phyloP scores from a whole-genome alignment of 164 flowering plant species.

The Tetrastigma voinierianum region DNA sequence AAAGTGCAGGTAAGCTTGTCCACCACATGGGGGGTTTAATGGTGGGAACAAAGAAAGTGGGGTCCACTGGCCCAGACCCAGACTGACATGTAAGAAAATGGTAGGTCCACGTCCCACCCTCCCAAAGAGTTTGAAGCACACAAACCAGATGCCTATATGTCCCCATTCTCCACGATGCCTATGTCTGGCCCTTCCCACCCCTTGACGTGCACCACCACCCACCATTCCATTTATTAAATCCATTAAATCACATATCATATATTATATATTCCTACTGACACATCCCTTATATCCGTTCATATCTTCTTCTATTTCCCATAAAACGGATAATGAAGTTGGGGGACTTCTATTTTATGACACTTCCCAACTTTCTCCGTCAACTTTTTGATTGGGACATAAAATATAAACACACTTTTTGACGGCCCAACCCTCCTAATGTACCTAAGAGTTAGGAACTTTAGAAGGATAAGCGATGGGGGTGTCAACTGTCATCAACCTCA shows the following conservation, averaged over 20 bases:
- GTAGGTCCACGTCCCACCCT: slow-evolving; percentile 21
- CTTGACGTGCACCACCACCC: slow-evolving; percentile 29
- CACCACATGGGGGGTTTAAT: slow-evolving; percentile 10
- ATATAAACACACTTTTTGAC: too few species aligned
- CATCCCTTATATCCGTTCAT: background rate
- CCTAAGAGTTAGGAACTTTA: too few species aligned
- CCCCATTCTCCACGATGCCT: slow-evolving; percentile 20
- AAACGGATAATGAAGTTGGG: background rate
- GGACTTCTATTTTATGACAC: too few species aligned
- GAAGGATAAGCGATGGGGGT: too few species aligned
- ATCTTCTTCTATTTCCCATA: too few species aligned
- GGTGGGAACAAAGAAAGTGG: background rate
- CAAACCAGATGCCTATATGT: slow-evolving; percentile 6
- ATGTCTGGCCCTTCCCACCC: slow-evolving; percentile 13
- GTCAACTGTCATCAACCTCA: too few species aligned
- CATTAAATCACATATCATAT: background rate
- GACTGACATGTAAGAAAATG: slow-evolving; percentile 11
- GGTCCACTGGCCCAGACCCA: slow-evolving; percentile 1
- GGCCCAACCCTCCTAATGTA: too few species aligned
- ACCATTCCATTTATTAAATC: slow-evolving; percentile 4
- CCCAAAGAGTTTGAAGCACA: background rate
- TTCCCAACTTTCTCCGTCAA: too few species aligned
- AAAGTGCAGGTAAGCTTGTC: background rate
- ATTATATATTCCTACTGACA: background rate
- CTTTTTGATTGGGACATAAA: too few species aligned